Base-by-base conservation (phyloP, 352 stramenopile genomes). In the Phytophthora tubulina region DNA sequence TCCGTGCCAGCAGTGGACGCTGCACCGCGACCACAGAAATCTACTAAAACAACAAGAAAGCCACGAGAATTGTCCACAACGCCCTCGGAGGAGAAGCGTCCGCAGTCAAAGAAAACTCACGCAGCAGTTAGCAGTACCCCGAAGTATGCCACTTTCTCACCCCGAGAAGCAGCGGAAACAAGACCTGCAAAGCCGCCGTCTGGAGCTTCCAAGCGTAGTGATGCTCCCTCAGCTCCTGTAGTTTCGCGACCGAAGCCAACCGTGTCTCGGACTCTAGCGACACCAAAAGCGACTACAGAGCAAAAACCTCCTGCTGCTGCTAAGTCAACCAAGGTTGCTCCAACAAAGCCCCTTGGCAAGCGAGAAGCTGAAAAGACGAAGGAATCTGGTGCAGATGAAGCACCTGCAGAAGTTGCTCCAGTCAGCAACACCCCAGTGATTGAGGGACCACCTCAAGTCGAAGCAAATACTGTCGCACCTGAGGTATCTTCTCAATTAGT, bases 61-160 rank as follows among this genome's bases (percentile, higher is more conserved):
- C 4, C 46, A 36, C 55, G 60, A 41, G 36, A 63, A 45, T 3
- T 64, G 4, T 33, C 51, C 2, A 5, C 60, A 63, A 70, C 17
- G 11, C 35, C 44, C n/a, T 62, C 51, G 6, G 61, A 72, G 31
- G 48, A 65, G 4, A 72, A 55, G 31, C 49, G 45, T 32, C 44
- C 66, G 15, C 45, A 55, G 51, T 48, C 55, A 5, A 64, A 78
- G 45, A 75, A 72, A 50, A 46, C 38, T 38, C 67, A 50, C 8
- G n/a, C 50, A 13, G 30, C 15, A 14, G n/a, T 14, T n/a, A 66
- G 21, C 8, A 76, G 36, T 53, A 68, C 60, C 4, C 30, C 60
- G 10, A 78, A 75, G 27, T n/a, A 57, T 27, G 32, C 17, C 6
- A 27, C 53, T 17, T 52, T 39, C 6, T 59, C 71, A 11, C 60